phyloP scores from a whole-genome alignment of 2,329 filamentous ascomycete genomes.

The Apiospora aurea region DNA sequence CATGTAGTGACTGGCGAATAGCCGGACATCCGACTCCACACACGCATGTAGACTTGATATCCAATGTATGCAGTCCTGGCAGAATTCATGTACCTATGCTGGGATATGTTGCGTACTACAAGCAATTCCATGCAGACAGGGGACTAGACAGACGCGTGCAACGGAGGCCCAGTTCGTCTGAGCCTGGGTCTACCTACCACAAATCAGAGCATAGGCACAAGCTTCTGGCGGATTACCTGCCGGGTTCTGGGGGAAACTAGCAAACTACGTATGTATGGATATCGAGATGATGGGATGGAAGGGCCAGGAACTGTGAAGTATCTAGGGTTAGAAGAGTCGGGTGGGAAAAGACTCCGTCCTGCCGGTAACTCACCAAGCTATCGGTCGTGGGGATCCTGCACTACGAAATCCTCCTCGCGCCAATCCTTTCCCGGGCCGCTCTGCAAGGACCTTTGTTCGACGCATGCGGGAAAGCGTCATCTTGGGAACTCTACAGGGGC shows the following conservation, averaged over 20 bases:
- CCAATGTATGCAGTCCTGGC: neutral
- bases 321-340: neutral
- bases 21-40: constrained; percentile 1
- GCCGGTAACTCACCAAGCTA: neutral
- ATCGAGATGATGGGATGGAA: neutral
- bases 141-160: neutral
- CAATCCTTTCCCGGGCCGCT: neutral
- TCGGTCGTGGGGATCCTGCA: neutral
- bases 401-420: neutral
- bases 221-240: neutral
- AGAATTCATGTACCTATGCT: neutral
- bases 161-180: neutral
- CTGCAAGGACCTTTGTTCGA: neutral
- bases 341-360: neutral
- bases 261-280: neutral
- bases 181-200: neutral
- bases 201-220: neutral
- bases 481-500: neutral
- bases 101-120: neutral
- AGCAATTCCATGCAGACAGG: neutral
- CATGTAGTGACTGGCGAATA: neutral
- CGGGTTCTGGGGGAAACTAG: neutral
- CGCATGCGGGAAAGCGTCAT: neutral
- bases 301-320: neutral
- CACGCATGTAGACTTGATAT: neutral